A percentile compares a stretch with the other conserved stretches of the same genome.
Conservation (phyloP, 352 stramenopile species). For the Phytophthora ohioensis region DNA sequence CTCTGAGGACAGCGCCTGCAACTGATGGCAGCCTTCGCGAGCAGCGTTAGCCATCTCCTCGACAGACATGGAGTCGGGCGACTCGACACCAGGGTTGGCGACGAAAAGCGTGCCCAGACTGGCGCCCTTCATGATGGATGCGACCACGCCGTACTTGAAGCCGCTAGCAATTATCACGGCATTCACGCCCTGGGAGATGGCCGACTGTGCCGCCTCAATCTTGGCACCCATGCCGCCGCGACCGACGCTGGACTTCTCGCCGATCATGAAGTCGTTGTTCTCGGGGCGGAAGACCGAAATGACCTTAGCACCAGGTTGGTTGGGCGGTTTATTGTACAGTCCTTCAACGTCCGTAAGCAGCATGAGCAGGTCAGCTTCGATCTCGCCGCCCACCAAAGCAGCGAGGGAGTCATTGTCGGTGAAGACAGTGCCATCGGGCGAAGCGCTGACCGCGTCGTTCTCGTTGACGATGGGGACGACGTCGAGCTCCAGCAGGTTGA, state of each 20-base stretch:
- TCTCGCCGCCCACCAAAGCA: slow-evolving; percentile 88
- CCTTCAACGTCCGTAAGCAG: slow-evolving; percentile 98
- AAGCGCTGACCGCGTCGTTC: slow-evolving; percentile 96
- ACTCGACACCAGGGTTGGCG: slow-evolving; percentile 60
- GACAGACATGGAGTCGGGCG: slow-evolving; percentile 51
- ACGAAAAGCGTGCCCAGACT: slow-evolving; percentile 90
- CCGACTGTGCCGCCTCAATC: slow-evolving; percentile 91
- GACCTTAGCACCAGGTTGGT: slow-evolving; percentile 78
- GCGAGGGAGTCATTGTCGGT: slow-evolving; percentile 97
- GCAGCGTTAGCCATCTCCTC: slow-evolving; percentile 88
- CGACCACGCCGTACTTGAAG: slow-evolving; percentile 94
- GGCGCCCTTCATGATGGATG: slow-evolving; percentile 84
- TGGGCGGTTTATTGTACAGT: slow-evolving; percentile 93
- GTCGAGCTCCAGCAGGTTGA: slow-evolving; percentile 94
- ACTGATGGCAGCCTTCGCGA: slow-evolving; percentile 83
- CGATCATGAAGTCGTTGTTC: slow-evolving; percentile 71
- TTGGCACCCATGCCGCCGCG: slow-evolving; percentile 97
- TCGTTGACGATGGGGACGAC: slow-evolving; percentile 99
- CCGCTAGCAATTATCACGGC: slow-evolving; percentile 95
- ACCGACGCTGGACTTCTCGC: slow-evolving; percentile 83
- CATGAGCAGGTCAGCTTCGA: slow-evolving; percentile 95
- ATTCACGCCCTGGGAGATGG: slow-evolving; percentile 91
- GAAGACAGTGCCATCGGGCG: slow-evolving; percentile 87
- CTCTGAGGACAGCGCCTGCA: slow-evolving; percentile 88
- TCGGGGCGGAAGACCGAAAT: slow-evolving; percentile 79